phyloP scores from a whole-genome alignment of 2,329 filamentous ascomycete genomes.

The Exophiala sp. region DNA sequence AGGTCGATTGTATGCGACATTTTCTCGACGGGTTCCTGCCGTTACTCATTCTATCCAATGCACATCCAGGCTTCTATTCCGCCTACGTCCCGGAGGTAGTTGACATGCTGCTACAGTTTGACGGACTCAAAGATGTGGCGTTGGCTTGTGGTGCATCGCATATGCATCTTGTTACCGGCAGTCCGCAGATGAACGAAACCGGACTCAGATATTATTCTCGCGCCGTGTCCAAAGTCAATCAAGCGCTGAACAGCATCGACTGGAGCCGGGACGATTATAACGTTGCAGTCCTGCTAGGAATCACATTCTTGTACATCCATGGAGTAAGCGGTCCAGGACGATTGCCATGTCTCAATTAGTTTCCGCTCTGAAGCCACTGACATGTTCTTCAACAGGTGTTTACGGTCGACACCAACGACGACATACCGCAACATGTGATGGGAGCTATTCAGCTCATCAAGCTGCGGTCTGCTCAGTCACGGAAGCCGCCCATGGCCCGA shows the following conservation, averaged over 20 bases:
- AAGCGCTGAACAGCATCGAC: constrained; percentile 13
- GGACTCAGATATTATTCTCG: constrained; percentile 14
- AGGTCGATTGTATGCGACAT: constrained; percentile 17
- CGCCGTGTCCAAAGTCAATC: constrained; percentile 14
- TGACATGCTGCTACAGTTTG: constrained; percentile 16
- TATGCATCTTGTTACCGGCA: constrained; percentile 9
- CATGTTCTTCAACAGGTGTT: constrained; percentile 6
- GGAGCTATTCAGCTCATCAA: constrained; percentile 21
- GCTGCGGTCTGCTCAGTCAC: constrained; percentile 14
- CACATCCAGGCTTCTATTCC: constrained; percentile 15
- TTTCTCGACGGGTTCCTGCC: constrained; percentile 14
- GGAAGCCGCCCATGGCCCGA: constrained; percentile 10
- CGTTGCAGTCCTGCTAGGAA: constrained; percentile 10
- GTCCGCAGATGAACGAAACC: constrained; percentile 12
- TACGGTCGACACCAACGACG: constrained; percentile 11
- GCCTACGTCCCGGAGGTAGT: constrained; percentile 13
- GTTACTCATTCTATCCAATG: constrained; percentile 9
- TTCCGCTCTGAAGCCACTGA: neutral
- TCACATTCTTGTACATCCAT: constrained; percentile 19
- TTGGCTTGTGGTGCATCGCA: constrained; percentile 19
- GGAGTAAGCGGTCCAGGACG: constrained; percentile 12
- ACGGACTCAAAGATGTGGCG: constrained; percentile 13
- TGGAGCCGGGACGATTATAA: constrained; percentile 15
- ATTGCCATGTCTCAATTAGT: neutral
- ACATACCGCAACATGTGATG: constrained; percentile 15